Evolutionary conservation across 768 basidiomycete genomes (phyloP).

Genomic region (Serendipita sp.): DNA sequence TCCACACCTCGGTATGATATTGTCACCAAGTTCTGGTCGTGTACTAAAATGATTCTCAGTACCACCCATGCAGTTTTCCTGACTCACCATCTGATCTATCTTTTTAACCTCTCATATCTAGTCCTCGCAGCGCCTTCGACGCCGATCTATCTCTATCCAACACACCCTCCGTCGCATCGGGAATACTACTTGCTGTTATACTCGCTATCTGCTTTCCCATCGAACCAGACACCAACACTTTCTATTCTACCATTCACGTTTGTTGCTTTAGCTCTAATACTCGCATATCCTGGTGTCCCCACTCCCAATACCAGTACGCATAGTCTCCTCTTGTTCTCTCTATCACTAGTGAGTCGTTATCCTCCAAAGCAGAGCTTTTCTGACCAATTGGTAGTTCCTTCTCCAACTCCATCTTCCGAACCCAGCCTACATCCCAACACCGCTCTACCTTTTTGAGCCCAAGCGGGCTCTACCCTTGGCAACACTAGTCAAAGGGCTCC

Average conservation of each 20-base stretch:
- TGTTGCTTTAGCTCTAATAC: not conserved
- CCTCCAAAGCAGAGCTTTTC: not conserved
- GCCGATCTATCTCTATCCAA: conserved; percentile 1
- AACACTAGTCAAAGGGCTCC: not conserved
- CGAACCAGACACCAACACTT: not conserved
- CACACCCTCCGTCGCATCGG: not conserved
- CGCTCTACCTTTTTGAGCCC: conserved; percentile 2
- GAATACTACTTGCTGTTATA: not conserved
- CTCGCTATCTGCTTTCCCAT: not conserved
- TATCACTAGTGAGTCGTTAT: not conserved
- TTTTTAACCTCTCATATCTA: not conserved
- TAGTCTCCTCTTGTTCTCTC: not conserved
- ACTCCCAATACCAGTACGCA: conserved; percentile 3
- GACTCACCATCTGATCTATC: not conserved
- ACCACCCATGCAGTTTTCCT: not conserved
- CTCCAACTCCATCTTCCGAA: conserved; percentile 1
- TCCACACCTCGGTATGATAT: not conserved
- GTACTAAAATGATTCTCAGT: not conserved
- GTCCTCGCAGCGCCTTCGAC: not conserved
- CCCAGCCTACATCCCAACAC: not conserved
- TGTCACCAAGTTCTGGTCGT: not conserved
- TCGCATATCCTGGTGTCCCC: not conserved
- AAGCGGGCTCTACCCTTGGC: not conserved
- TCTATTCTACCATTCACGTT: not conserved
- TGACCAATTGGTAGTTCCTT: not conserved